A percentile compares a stretch with the other conserved stretches of the same genome.
These are phyloP conservation scores for Apocynum venetum DNA, from an alignment of 257 asterid genomes.

Conservation along the genomic window DNA sequence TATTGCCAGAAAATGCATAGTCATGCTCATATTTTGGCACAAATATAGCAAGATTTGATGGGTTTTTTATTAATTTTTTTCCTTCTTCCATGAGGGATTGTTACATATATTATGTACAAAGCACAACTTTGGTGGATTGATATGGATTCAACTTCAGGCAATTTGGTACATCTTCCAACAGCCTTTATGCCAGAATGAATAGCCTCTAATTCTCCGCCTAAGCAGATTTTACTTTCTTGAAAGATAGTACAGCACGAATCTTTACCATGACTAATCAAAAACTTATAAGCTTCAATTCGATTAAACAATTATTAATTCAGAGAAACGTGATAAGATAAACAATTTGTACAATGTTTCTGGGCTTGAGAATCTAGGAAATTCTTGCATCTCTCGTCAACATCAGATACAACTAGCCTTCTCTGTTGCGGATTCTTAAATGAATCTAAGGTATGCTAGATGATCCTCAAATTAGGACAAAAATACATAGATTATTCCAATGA, in stretches of 20 bases:
- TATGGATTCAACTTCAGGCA: not conserved
- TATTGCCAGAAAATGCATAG: slow-evolving; percentile 29
- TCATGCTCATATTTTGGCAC: slow-evolving; percentile 40
- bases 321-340: not conserved
- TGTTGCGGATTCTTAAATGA: slow-evolving; percentile 10
- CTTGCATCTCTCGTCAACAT: not conserved
- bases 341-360: not conserved
- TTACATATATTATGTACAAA: not conserved
- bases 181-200: not conserved
- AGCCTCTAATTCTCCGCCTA: slow-evolving; percentile 4
- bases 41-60: slow-evolving; percentile 22
- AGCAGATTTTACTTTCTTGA: not conserved
- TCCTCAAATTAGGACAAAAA: slow-evolving; percentile 1
- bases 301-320: not conserved
- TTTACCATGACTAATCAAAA: not conserved
- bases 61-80: not conserved
- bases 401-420: not conserved
- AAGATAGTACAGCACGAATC: not conserved
- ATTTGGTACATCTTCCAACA: not conserved
- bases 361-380: not conserved
- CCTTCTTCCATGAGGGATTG: not conserved
- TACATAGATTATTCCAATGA: slow-evolving; percentile 19
- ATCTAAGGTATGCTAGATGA: slow-evolving; percentile 11
- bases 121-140: not conserved
- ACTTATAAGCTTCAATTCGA: not conserved